A percentile compares a stretch with the other conserved stretches of the same genome.
Evolutionary conservation across 2,329 filamentous ascomycete species (phyloP).

Genomic region (Fusarium dlaminii): DNA sequence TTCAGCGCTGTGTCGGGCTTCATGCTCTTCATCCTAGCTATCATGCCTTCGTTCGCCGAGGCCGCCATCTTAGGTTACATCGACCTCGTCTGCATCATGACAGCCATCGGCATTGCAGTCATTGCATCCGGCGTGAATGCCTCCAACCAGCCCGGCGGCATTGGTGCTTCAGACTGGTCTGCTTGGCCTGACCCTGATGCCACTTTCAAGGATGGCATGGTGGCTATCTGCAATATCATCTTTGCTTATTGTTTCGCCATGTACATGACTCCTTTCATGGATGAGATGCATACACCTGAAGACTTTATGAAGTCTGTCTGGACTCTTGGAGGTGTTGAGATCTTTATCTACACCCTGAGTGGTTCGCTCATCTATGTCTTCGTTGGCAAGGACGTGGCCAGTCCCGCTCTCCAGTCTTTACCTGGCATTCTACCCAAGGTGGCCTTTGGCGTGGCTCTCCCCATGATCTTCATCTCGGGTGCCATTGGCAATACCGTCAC

Average conservation of each 20-base stretch:
- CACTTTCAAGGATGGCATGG: slow-evolving; percentile 61
- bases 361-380: slow-evolving; percentile 73
- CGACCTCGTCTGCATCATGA: slow-evolving; percentile 46
- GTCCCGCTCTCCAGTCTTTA: slow-evolving; percentile 72
- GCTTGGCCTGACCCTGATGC: slow-evolving; percentile 52
- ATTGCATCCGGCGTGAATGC: slow-evolving; percentile 63
- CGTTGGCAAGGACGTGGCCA: slow-evolving; percentile 66
- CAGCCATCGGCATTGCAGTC: slow-evolving; percentile 70
- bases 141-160: not conserved
- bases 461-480: slow-evolving; percentile 75
- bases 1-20: slow-evolving; percentile 53
- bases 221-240: slow-evolving; percentile 70
- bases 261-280: slow-evolving; percentile 56
- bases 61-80: slow-evolving; percentile 39
- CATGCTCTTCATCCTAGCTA: slow-evolving; percentile 51
- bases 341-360: slow-evolving; percentile 69
- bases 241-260: slow-evolving; percentile 68
- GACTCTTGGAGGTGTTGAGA: slow-evolving; percentile 67
- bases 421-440: slow-evolving; percentile 56
- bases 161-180: slow-evolving; percentile 45
- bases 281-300: slow-evolving; percentile 54
- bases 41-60: slow-evolving; percentile 53
- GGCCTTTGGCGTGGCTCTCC: slow-evolving; percentile 60
- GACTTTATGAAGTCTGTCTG: slow-evolving; percentile 61
- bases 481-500: slow-evolving; percentile 65